Base-by-base conservation (phyloP, 352 stramenopile species). In the Globisporangium middletonii region DNA sequence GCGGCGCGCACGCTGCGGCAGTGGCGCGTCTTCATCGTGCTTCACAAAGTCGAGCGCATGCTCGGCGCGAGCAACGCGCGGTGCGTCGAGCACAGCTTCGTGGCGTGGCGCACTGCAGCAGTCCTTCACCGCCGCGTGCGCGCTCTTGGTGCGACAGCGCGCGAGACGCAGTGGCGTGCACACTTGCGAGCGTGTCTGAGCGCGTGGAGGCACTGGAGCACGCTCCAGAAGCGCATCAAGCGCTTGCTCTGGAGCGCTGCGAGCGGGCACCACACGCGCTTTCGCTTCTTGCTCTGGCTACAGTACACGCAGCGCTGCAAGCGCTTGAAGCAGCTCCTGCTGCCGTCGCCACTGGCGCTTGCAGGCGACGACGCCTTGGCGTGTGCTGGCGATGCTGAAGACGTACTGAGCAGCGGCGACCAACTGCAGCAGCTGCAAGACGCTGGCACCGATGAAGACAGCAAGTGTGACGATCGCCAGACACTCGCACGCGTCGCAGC, bases 241-340 rank as follows among this genome's bases (percentile, higher is more conserved):
- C 69, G 57, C 16, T 51, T 89, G 6, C 48, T 89, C 2, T 61
- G 53, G 8, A 75, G 55, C 19, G 64, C 78, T 4, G 69, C 75
- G 27, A 55, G 72, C 8, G 56, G 63, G 0, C 74, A 69, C 18
- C 71, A 65, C 19, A 8, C 83, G 13, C 67, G 74, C 4, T 79
- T 85, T 28, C 73, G 77, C 0, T 90, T 86, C 26, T 30, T 69
- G 26, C 52, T 86, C 11, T 90, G 79, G 79, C 71, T 74, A 28
- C 50, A 62, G 46, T 86, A 83, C 27, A 62, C 65, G 3, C 37
- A 8, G 8, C 63, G 77, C 8, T 47, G 62, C 7, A 60, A 63
- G 38, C 66, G 61, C 1, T 53, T 89, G 11, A 63, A 66, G n/a
- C 50, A 55, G 27, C 27, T 76, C 9, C 26, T 68, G 26, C 19